A percentile compares a stretch with the other conserved stretches of the same genome.
phyloP scores from a whole-genome alignment of 257 asterid species.

The Scutellaria baicalensis region DNA sequence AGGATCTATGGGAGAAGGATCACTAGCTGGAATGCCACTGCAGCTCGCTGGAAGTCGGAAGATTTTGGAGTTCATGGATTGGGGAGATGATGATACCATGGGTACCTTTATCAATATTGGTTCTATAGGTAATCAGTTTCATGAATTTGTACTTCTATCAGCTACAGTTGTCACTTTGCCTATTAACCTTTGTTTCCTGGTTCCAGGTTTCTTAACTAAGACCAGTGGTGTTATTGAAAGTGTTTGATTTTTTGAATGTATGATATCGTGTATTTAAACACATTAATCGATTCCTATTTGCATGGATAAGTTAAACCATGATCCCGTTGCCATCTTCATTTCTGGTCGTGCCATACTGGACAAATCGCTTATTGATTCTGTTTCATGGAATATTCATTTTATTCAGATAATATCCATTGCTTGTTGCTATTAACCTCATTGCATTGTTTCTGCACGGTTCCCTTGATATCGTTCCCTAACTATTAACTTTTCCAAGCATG shows the following conservation, averaged over 20 bases:
- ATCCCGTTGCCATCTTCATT: neutral
- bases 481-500: neutral
- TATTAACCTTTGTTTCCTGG: neutral
- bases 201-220: neutral
- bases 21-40: conserved; percentile 91
- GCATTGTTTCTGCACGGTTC: neutral
- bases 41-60: conserved; percentile 89
- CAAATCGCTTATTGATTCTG: neutral
- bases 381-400: neutral
- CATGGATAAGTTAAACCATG: neutral
- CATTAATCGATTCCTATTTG: neutral
- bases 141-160: neutral
- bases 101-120: conserved; percentile 81
- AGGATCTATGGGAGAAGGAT: conserved; percentile 98
- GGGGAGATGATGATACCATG: conserved; percentile 88
- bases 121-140: conserved; percentile 51
- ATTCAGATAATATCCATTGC: neutral
- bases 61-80: conserved; percentile 95
- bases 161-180: neutral
- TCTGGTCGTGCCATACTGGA: neutral
- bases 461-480: neutral
- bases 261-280: neutral
- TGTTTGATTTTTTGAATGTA: neutral
- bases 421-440: neutral
- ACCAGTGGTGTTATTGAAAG: neutral